Base-by-base conservation (phyloP, 192 early-diverging fungal species). In the Gamsiella multidivaricata region DNA sequence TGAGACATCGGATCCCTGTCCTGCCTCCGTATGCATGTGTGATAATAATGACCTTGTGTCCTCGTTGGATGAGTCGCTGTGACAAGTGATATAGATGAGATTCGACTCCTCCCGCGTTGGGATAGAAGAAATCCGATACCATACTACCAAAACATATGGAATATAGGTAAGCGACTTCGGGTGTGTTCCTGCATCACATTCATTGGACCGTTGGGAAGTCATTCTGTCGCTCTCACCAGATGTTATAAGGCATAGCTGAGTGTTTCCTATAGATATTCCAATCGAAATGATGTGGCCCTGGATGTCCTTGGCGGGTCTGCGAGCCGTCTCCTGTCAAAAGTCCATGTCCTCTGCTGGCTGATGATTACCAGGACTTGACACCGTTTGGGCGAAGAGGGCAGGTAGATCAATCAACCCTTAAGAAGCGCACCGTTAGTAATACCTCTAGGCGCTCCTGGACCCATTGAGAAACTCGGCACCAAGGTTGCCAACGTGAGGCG, bases 91-190 rank as follows among this genome's bases (percentile, higher is more conserved):
- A 97, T 26, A 98, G 80, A 81, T 99, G 97, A 37, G 88, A 89
- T 74, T 99, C 97, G 11, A 99, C 94, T 14, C 97, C 97, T 51
- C 97, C 97, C 70, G 96, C 89, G 64, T 94, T 96, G 28, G 97
- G 97, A 79, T 95, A 98, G 83, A 98, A 97, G 80, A 98, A 97
- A 83, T 99, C 97, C 7, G 93, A 96, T 4, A 97, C 95, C 89
- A 98, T 94, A 78, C 95, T 91, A 70, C 17, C 28, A 29, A 51
- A 60, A 28, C 7, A 31, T 28, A 53, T 8, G 10, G 51, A 8
- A 50, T 15, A n/a, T n/a, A 41, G 39, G 14, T 10, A 41, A 41
- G 39, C 39, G 39, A 41, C 8, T 41, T 41, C 7, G 39, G 7
- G 8, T 7, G 14, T 7, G 39, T 41, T 41, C 8, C 41, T 18